Evolutionary conservation across 345 rosid species (phyloP).

Genomic region (Citrus glauca): DNA sequence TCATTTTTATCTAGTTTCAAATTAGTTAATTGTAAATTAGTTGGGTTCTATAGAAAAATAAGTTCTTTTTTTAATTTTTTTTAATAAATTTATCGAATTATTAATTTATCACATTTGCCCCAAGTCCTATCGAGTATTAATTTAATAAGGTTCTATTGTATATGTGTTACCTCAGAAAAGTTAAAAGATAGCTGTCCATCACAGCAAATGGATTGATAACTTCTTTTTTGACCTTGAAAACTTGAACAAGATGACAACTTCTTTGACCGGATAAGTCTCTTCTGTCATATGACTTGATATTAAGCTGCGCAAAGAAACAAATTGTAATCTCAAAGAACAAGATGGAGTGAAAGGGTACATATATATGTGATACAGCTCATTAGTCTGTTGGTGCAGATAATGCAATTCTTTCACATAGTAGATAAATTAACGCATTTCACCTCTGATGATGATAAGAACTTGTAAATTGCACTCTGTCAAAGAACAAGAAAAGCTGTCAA

Average conservation of each 20-base stretch:
- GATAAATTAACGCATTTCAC: constrained; percentile 21
- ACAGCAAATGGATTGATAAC: constrained; percentile 21
- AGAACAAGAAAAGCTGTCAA: constrained; percentile 1
- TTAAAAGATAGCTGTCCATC: constrained; percentile 36
- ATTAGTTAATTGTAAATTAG: no score
- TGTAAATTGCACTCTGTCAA: constrained; percentile 76
- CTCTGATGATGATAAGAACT: constrained; percentile 70
- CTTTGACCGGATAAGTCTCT: constrained; percentile 74
- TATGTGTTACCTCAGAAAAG: background rate
- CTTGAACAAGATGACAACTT: constrained; percentile 58
- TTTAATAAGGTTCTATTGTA: no score
- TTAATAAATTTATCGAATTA: no score
- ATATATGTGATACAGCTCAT: background rate
- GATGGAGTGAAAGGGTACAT: background rate
- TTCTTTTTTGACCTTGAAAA: constrained; percentile 41
- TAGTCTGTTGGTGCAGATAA: background rate
- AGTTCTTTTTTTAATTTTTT: no score
- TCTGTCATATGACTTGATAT: constrained; percentile 53
- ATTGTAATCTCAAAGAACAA: constrained; percentile 4
- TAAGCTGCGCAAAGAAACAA: constrained; percentile 46
- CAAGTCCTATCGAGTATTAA: no score
- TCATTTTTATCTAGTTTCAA: no score
- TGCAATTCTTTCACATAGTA: background rate
- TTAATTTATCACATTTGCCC: no score
- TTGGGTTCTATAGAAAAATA: no score